Conservation (phyloP, 257 asterid genomes). For the Verbascum thapsus region DNA sequence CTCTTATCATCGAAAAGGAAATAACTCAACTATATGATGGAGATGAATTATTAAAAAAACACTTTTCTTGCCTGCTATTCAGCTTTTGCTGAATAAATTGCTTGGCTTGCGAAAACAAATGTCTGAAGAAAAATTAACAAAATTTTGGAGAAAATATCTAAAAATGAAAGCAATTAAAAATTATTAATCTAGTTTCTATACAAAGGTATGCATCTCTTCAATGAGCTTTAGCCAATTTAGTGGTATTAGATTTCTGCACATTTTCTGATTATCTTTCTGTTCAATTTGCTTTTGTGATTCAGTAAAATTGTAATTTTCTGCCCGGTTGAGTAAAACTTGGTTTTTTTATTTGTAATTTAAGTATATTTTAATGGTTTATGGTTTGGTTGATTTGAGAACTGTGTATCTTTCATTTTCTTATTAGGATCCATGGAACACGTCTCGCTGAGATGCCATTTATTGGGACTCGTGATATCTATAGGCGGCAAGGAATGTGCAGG, state of each 20-base stretch:
- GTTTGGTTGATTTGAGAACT: not conserved
- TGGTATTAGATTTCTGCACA: constrained; percentile 20
- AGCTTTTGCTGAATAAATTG: not conserved
- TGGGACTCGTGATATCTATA: constrained; percentile 78
- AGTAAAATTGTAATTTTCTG: constrained; percentile 7
- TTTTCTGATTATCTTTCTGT: not conserved
- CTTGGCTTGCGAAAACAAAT: not conserved
- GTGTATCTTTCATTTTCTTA: constrained; percentile 23
- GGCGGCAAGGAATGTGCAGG: constrained; percentile 96
- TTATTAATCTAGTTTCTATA: constrained; percentile 6
- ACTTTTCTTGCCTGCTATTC: not conserved
- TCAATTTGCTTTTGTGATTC: constrained; percentile 15
- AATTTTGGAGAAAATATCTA: not conserved
- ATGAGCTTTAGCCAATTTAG: constrained; percentile 10
- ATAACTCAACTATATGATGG: not conserved
- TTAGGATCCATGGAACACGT: constrained; percentile 72
- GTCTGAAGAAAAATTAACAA: not conserved
- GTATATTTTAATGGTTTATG: not conserved
- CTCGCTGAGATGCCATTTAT: constrained; percentile 97
- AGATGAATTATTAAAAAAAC: not conserved
- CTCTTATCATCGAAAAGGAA: not conserved
- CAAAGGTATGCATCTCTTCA: constrained; percentile 12
- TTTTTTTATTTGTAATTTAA: not conserved
- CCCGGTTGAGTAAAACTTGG: not conserved
- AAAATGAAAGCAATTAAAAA: not conserved